A percentile compares a stretch with the other conserved stretches of the same genome.
Evolutionary conservation across 2,329 filamentous ascomycete species (phyloP).

Genomic region (Endoconidiophora polonica): DNA sequence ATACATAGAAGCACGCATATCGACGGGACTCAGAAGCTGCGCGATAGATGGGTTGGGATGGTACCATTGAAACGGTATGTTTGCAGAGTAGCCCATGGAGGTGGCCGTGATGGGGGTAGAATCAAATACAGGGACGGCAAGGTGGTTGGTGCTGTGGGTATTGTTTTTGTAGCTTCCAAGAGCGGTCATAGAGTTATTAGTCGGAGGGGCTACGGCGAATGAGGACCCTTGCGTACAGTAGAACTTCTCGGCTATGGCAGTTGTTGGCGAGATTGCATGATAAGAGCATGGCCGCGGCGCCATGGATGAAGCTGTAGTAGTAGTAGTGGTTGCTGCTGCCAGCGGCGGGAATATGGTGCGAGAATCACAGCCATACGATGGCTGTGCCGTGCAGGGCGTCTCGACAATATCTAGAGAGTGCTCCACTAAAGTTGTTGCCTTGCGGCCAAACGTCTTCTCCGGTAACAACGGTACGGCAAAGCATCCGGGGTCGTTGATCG

Average conservation of each 20-base stretch:
- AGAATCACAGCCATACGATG: background rate
- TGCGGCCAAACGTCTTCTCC: background rate
- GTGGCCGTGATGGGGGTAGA: background rate
- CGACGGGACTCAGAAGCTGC: constrained; percentile 7
- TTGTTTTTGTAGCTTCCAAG: background rate
- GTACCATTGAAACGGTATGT: background rate
- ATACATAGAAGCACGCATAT: constrained; percentile 1
- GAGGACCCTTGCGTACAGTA: constrained; percentile 1
- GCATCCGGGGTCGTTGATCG: too few relatives aligned
- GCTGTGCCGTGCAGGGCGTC: constrained; percentile 5
- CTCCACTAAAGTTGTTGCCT: background rate
- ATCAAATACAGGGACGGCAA: background rate
- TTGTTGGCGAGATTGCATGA: constrained; percentile 5
- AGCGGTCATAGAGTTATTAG: background rate
- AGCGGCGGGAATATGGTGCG: background rate
- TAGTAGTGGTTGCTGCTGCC: background rate
- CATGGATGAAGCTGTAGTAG: background rate
- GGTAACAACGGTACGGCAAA: too few relatives aligned
- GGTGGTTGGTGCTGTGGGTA: too few relatives aligned
- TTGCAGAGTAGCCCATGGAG: background rate
- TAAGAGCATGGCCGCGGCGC: background rate
- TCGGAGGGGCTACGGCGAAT: background rate
- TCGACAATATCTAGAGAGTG: constrained; percentile 1
- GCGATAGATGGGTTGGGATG: constrained; percentile 9
- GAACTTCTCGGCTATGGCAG: constrained; percentile 8